Conservation (phyloP, 2,329 filamentous ascomycete species). For the Coniochaeta sp. region DNA sequence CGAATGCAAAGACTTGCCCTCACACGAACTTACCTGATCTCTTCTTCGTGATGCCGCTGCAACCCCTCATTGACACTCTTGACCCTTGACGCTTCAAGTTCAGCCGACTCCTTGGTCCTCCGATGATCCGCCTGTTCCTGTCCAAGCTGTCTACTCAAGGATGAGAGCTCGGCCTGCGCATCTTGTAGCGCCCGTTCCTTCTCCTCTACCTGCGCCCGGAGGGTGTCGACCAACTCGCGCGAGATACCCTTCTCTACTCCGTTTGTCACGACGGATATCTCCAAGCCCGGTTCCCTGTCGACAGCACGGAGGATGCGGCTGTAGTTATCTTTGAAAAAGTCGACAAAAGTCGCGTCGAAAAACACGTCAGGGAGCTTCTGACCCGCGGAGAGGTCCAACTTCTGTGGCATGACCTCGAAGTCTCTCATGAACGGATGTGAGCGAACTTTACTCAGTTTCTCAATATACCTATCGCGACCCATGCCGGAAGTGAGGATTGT, state of each 20-base stretch:
- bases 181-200: conserved; percentile 50
- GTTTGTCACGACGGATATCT: conserved; percentile 73
- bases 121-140: conserved; percentile 70
- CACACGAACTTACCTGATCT: conserved; percentile 24
- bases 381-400: conserved; percentile 41
- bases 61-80: conserved; percentile 64
- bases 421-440: conserved; percentile 75
- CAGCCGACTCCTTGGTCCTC: conserved; percentile 52
- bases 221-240: conserved; percentile 81
- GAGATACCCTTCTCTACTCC: conserved; percentile 85
- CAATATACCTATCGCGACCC: conserved; percentile 80
- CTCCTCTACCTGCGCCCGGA: conserved; percentile 71
- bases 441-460: conserved; percentile 70
- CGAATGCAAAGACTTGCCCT: not conserved
- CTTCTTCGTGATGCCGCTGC: conserved; percentile 62
- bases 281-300: conserved; percentile 82
- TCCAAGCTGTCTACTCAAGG: conserved; percentile 49
- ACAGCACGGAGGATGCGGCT: conserved; percentile 77
- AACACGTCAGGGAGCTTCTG: conserved; percentile 68
- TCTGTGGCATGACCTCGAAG: conserved; percentile 79
- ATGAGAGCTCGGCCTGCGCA: conserved; percentile 35
- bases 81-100: conserved; percentile 45
- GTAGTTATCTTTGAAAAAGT: conserved; percentile 95
- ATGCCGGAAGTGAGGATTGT: conserved; percentile 69
- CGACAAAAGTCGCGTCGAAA: conserved; percentile 80